Conservation (phyloP, 73 alveolate genomes). For the Paramecium bursaria region DNA sequence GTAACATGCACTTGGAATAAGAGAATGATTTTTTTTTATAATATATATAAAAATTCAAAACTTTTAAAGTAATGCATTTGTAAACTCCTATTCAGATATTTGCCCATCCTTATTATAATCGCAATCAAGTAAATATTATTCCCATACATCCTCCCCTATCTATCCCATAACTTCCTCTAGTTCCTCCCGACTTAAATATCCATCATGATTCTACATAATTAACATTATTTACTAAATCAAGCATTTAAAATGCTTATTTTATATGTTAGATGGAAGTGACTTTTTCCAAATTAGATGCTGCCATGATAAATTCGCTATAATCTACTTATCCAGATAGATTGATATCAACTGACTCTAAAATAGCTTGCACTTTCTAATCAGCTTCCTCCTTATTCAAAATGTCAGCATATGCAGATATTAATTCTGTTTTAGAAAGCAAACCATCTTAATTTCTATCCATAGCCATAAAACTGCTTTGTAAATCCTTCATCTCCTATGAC, state of each 20-base stretch:
- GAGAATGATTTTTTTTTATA: not conserved
- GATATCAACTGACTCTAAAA: constrained; percentile 66
- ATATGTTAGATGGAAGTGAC: constrained; percentile 54
- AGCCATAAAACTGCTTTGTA: constrained; percentile 22
- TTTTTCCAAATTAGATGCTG: constrained; percentile 64
- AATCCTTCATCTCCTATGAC: constrained; percentile 16
- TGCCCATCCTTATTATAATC: constrained; percentile 68
- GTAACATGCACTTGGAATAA: not conserved
- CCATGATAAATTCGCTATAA: constrained; percentile 72
- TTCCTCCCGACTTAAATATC: constrained; percentile 62
- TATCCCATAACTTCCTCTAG: constrained; percentile 63
- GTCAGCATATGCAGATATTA: constrained; percentile 59
- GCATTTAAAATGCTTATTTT: constrained; percentile 63
- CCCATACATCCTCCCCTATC: constrained; percentile 64
- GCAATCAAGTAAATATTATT: constrained; percentile 53
- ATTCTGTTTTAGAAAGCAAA: constrained; percentile 66
- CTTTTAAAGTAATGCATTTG: constrained; percentile 19
- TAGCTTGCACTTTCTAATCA: constrained; percentile 48
- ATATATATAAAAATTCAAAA: constrained; percentile 1
- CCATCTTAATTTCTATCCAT: constrained; percentile 78
- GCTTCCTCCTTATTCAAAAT: constrained; percentile 8
- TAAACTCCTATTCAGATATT: constrained; percentile 65
- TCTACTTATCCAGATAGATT: constrained; percentile 71
- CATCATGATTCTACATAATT: constrained; percentile 55
- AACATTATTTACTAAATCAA: constrained; percentile 57